Evolutionary conservation across 2,329 filamentous ascomycete species (phyloP).

Genomic region (Esteya vermicola): DNA sequence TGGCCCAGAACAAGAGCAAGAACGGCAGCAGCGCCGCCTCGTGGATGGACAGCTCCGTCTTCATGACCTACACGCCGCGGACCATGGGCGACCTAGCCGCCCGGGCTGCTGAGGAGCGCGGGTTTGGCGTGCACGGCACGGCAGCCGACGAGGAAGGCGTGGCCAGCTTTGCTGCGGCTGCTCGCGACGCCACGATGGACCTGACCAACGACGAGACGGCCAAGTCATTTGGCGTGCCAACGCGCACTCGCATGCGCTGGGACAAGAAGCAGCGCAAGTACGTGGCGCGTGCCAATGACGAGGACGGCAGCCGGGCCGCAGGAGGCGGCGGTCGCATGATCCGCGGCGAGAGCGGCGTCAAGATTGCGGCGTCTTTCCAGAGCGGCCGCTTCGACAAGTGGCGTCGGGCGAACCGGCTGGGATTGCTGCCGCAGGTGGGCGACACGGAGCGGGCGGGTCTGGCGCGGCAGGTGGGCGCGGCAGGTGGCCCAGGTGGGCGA

Average conservation of each 20-base stretch:
- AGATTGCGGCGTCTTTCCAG: conserved; percentile 88
- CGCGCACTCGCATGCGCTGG: conserved; percentile 73
- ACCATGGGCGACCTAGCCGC: conserved; percentile 39
- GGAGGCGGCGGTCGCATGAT: conserved; percentile 44
- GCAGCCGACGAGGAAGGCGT: conserved; percentile 32
- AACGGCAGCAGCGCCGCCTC: conserved; percentile 32
- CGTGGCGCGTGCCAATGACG: conserved; percentile 80
- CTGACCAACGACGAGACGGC: conserved; percentile 75
- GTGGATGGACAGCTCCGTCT: conserved; percentile 77
- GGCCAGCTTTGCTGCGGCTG: conserved; percentile 72
- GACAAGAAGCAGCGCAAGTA: conserved; percentile 96
- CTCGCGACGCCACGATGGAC: conserved; percentile 83
- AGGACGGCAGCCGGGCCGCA: conserved; percentile 60
- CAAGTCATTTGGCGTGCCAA: conserved; percentile 65
- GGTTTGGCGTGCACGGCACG: conserved; percentile 83
- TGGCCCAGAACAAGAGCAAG: conserved; percentile 16
- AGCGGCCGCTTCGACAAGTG: conserved; percentile 88
- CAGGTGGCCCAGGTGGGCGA: no score
- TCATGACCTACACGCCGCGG: conserved; percentile 90
- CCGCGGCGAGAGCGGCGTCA: conserved; percentile 80
- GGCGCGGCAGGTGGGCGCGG: conserved; percentile 14
- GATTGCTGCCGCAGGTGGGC: conserved; percentile 65
- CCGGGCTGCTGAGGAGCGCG: conserved; percentile 65
- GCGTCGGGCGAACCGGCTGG: conserved; percentile 74
- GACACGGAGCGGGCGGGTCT: conserved; percentile 51